phyloP scores from a whole-genome alignment of 305 asterid genomes.

The Fraxinus platypoda region DNA sequence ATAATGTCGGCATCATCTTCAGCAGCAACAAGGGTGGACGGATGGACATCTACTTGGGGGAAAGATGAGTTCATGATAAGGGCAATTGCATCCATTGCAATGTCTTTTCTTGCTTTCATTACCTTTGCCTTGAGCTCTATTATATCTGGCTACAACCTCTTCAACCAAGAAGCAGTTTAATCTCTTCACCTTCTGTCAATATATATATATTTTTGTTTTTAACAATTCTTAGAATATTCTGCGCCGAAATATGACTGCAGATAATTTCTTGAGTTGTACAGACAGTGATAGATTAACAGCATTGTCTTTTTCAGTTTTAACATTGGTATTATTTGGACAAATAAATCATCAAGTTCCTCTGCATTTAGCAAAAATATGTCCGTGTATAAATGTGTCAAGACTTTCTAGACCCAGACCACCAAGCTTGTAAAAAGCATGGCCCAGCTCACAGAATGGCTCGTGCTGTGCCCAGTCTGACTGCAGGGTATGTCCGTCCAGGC shows the following conservation, averaged over 20 bases:
- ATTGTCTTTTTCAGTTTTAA: not conserved
- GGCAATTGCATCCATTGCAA: constrained; percentile 43
- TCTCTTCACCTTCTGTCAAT: not conserved
- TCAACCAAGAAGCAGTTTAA: constrained; percentile 27
- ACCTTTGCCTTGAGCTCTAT: constrained; percentile 46
- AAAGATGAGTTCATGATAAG: constrained; percentile 43
- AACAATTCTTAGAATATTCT: not conserved
- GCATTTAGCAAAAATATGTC: not conserved
- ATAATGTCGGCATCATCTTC: constrained; percentile 49
- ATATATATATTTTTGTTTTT: not conserved
- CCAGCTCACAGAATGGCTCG: not conserved
- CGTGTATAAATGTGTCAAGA: not conserved
- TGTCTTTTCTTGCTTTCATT: constrained; percentile 42
- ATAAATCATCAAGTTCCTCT: not conserved
- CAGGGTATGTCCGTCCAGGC: not conserved
- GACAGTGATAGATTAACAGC: constrained; percentile 22
- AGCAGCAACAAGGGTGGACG: constrained; percentile 44
- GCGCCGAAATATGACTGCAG: not conserved
- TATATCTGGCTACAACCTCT: constrained; percentile 45
- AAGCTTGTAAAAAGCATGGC: not conserved
- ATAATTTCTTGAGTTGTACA: constrained; percentile 30
- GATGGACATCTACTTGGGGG: constrained; percentile 49
- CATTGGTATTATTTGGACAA: not conserved
- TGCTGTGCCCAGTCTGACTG: not conserved
- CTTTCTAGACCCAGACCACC: not conserved